Conservation (phyloP, 2,329 filamentous ascomycete genomes). For the Colletotrichum endophyticum region DNA sequence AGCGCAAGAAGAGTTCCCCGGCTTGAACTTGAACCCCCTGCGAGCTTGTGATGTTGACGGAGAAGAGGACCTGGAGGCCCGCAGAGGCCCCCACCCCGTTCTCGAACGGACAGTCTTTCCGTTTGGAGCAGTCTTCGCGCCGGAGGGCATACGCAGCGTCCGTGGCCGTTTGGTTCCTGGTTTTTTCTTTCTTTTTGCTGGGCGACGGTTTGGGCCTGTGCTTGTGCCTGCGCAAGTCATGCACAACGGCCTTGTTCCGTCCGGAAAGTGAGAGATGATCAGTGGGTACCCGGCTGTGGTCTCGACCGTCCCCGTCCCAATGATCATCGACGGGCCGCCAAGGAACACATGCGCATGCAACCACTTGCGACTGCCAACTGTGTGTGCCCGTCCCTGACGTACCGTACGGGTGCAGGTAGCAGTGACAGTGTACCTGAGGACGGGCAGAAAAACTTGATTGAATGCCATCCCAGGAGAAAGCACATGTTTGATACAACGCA, state of each 20-base stretch:
- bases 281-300: neutral
- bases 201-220: neutral
- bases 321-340: slow-evolving; percentile 13
- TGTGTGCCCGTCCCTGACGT: neutral
- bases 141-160: neutral
- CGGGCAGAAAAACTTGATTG: neutral
- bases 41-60: neutral
- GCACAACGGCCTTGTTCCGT: neutral
- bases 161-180: neutral
- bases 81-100: neutral
- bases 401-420: neutral
- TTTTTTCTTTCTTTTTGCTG: neutral
- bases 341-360: slow-evolving; percentile 6
- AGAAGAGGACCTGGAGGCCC: neutral
- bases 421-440: neutral
- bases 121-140: neutral
- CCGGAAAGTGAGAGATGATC: slow-evolving; percentile 6
- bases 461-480: neutral
- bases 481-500: neutral
- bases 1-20: neutral
- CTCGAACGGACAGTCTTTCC: neutral
- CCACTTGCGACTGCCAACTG: neutral
- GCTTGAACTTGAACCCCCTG: neutral
- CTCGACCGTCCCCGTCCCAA: slow-evolving; percentile 11
- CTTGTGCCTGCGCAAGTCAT: neutral